phyloP scores from a whole-genome alignment of 1,139 yeast genomes.

The Oligophagozyma castellii region DNA sequence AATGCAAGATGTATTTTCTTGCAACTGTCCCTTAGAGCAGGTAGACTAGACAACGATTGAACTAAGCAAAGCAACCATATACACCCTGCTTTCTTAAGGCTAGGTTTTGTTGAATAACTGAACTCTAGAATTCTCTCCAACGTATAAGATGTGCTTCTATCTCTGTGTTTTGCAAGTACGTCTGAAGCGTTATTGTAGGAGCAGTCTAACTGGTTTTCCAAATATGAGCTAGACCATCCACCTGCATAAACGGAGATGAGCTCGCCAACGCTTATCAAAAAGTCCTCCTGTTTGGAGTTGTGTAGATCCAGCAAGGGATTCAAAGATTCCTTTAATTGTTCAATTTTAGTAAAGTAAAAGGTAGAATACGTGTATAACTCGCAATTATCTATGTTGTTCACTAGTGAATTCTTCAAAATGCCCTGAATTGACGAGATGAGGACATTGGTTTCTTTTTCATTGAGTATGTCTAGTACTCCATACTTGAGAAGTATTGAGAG shows the following conservation, averaged over 20 bases:
- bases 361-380: too few relatives aligned
- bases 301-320: constrained; percentile 43
- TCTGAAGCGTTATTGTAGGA: constrained; percentile 1
- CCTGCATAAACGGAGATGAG: constrained; percentile 57
- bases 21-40: constrained; percentile 23
- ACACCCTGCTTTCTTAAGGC: constrained; percentile 62
- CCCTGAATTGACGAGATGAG: too few relatives aligned
- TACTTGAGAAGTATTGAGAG: too few relatives aligned
- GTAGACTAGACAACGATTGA: constrained; percentile 51
- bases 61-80: constrained; percentile 74
- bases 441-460: too few relatives aligned
- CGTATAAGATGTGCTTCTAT: constrained; percentile 18
- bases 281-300: constrained; percentile 57
- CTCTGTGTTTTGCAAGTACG: constrained; percentile 1
- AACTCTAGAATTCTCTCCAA: constrained; percentile 37
- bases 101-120: constrained; percentile 56
- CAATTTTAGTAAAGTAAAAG: too few relatives aligned
- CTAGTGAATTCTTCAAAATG: too few relatives aligned
- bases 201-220: constrained; percentile 41
- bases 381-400: too few relatives aligned
- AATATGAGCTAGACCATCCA: constrained; percentile 61
- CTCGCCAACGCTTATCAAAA: constrained; percentile 71
- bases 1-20: constrained; percentile 53
- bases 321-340: constrained; percentile 28
- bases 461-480: too few relatives aligned